These are phyloP conservation scores for Talaromyces sp. DNA, from an alignment of 2,329 filamentous ascomycete genomes.

Conservation along the genomic window DNA sequence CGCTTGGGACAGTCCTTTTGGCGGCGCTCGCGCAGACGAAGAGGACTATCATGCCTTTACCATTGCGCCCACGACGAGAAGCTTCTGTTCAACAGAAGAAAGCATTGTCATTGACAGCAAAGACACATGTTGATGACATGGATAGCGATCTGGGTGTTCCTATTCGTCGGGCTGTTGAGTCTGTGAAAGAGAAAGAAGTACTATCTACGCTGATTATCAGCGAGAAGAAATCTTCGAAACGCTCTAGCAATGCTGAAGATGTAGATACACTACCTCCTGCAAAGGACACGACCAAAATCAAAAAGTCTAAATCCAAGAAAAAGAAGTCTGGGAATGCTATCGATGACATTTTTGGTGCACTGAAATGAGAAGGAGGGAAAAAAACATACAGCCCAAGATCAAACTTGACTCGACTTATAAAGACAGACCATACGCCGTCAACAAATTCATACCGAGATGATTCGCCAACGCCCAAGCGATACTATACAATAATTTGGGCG, in stretches of 20 bases:
- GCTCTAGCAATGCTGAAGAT: constrained; percentile 20
- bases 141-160: constrained; percentile 12
- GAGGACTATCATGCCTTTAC: constrained; percentile 24
- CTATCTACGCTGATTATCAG: not conserved
- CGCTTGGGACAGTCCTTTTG: constrained; percentile 68
- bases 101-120: not conserved
- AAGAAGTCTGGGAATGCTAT: constrained; percentile 56
- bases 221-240: constrained; percentile 12
- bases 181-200: not conserved
- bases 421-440: constrained; percentile 60
- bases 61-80: not conserved
- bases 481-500: constrained; percentile 90
- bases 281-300: constrained; percentile 33
- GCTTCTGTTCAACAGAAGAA: not conserved
- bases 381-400: constrained; percentile 17
- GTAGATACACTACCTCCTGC: not conserved
- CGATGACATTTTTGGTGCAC: constrained; percentile 67
- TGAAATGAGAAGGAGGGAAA: constrained; percentile 37
- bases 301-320: constrained; percentile 57
- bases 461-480: constrained; percentile 84
- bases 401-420: constrained; percentile 33
- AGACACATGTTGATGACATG: not conserved
- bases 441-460: constrained; percentile 72
- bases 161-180: constrained; percentile 2
- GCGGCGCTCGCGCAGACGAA: constrained; percentile 62